Base-by-base conservation (phyloP, 2,329 filamentous ascomycete genomes). In the Cladosporium phlei region DNA sequence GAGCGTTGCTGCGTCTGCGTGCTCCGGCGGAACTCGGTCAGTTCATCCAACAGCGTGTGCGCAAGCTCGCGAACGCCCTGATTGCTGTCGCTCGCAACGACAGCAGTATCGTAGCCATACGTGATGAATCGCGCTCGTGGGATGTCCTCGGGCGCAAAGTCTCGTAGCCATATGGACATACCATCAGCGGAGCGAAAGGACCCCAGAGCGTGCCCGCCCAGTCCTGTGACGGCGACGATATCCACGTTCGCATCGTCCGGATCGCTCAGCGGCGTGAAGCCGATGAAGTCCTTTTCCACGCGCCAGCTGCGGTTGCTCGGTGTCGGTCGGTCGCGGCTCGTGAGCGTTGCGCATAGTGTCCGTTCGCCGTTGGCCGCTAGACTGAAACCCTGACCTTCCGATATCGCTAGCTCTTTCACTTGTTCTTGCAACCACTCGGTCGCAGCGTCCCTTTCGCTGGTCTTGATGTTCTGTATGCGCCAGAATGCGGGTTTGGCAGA, bases 231-330 rank as follows among this genome's bases (percentile, higher is more conserved):
- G 30, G 32, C 46, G n/a, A 48, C 22, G 16, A 48, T 44, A 20
- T 48, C 46, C 14, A 48, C 46, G 17, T 37, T 25, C 3, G 38
- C 38, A 16, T 45, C 17, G 12, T 27, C 7, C 11, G 39, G 46
- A 11, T 48, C 38, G n/a, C 29, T 19, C 5, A 48, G 32, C 27
- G 46, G 46, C 19, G 46, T 48, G 37, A 48, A 38, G 8, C 46
- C 46, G 25, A 30, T 28, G 35, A 47, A 47, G 20, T 47, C 17
- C 24, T 33, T 16, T 14, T 47, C 45, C 11, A 47, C 20, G 12
- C 10, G 14, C 42, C 32, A 46, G 5, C 33, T 19, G 24, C 19
- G 32, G 4, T 35, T 21, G 19, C 5, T 16, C 10, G 22, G 27
- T 25, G 10, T 27, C 10, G 42, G 42, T 3, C 14, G 9, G 5